A percentile compares a stretch with the other conserved stretches of the same genome.
These are phyloP conservation scores for Saturnispora gosingensis DNA, from an alignment of 805 yeast genomes.

Conservation along the genomic window DNA sequence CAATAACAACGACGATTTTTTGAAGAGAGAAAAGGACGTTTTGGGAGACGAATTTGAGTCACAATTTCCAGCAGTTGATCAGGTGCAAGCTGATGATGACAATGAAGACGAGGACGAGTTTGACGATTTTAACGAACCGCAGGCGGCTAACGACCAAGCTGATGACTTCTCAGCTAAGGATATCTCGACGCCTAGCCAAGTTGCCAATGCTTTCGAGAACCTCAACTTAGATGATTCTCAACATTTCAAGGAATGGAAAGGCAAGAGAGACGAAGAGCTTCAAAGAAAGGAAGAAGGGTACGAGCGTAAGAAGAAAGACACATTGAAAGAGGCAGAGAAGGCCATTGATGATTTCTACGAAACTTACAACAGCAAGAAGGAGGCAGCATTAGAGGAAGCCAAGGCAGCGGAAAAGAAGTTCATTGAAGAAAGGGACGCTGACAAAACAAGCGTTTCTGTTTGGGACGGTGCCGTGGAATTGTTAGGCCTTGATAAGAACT, in stretches of 20 bases:
- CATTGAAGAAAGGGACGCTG: constrained; percentile 63
- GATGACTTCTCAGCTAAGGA: background rate
- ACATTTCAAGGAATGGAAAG: constrained; percentile 69
- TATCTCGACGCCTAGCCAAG: background rate
- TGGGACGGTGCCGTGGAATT: constrained; percentile 51
- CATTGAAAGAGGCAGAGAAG: constrained; percentile 67
- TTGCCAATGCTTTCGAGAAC: constrained; percentile 32
- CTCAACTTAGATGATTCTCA: constrained; percentile 41
- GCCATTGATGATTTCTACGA: constrained; percentile 89
- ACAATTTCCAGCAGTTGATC: constrained; percentile 36
- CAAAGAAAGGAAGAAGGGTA: constrained; percentile 69
- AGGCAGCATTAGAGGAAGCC: constrained; percentile 53
- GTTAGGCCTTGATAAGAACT: constrained; percentile 29
- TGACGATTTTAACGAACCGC: constrained; percentile 38
- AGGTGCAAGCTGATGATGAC: constrained; percentile 29
- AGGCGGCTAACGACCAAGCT: background rate
- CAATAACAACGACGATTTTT: constrained; percentile 37
- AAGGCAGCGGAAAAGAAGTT: constrained; percentile 62
- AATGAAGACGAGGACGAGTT: constrained; percentile 36
- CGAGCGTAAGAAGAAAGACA: constrained; percentile 50
- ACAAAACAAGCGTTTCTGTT: constrained; percentile 38
- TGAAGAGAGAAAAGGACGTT: constrained; percentile 58
- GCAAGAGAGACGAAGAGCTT: constrained; percentile 70
- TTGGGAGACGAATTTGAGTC: constrained; percentile 67
- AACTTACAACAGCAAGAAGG: constrained; percentile 77